Evolutionary conservation across 2,329 filamentous ascomycete species (phyloP), one percentile per base, ranked within the genome.

Genomic region (Verticillium klebahnii): DNA sequence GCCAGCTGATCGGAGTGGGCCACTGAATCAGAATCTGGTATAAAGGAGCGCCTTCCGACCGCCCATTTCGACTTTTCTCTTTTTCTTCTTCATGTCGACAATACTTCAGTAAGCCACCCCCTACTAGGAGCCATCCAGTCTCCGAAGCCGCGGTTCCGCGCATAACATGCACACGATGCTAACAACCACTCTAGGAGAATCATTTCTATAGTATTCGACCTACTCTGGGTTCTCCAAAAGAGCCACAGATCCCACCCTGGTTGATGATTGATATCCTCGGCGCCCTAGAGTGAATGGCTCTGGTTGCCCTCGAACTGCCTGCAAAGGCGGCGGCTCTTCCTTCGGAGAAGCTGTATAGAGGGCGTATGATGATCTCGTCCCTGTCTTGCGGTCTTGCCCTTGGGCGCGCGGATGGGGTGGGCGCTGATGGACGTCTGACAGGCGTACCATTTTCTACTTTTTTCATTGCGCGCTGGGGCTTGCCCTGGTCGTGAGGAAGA

Each of bases 131-230:
- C 60, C 54, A 23, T 58, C 59, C 63, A 57, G 59, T 57, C 29
- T 57, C 15, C 34, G 23, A 9, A 17, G n/a, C 37, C 25, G 12
- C 34, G 19, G 25, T 45, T 40, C 17, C 2, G 34, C 34, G 34
- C 34, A 5, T 8, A 50, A 8, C 40, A 50, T 9, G 15, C 8
- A 11, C 19, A 23, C 8, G 17, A 7, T 40, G 15, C 45, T 52
- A 52, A 52, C 45, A 40, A 63, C 60, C 62, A 39, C 50, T 67
- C 67, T 66, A 82, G 75, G 79, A 92, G 91, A 93, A 94, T 94
- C 91, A 92, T 91, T 96, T 96, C 90, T 96, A 93, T 93, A 97
- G 92, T 93, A 89, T 85, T 91, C 88, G 88, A 93, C 90, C 85
- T 84, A 85, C 88, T 92, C 91, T 95, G 89, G 92, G 88, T 89